phyloP scores from a whole-genome alignment of 2,329 filamentous ascomycete genomes.

The Fusarium secorum region DNA sequence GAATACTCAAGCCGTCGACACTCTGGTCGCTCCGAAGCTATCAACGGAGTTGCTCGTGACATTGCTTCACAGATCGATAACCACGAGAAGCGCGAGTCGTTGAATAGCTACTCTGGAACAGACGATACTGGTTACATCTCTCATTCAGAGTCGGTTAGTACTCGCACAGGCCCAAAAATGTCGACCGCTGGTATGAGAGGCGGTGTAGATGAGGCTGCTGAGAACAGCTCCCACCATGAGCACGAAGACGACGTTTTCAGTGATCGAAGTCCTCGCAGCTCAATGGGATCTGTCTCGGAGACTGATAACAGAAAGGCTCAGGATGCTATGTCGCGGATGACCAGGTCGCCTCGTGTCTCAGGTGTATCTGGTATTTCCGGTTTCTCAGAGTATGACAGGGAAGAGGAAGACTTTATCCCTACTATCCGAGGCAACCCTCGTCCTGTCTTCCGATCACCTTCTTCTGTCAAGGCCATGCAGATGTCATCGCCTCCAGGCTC shows the following conservation, averaged over 20 bases:
- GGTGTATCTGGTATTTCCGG: conserved; percentile 63
- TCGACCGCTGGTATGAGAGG: conserved; percentile 32
- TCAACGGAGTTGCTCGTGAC: conserved; percentile 60
- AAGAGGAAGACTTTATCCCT: conserved; percentile 59
- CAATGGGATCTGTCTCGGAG: conserved; percentile 59
- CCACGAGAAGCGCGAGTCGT: conserved; percentile 39
- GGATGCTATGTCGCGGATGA: conserved; percentile 43
- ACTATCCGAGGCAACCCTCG: conserved; percentile 67
- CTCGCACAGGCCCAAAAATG: conserved; percentile 37
- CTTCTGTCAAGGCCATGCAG: conserved; percentile 74
- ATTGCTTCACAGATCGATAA: conserved; percentile 58
- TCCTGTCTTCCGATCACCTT: conserved; percentile 73
- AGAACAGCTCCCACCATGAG: conserved; percentile 61
- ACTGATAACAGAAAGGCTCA: conserved; percentile 47
- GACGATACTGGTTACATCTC: conserved; percentile 38
- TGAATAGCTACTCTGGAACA: conserved; percentile 36
- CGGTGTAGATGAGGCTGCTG: conserved; percentile 44
- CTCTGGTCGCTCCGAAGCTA: conserved; percentile 59
- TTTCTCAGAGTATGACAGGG: conserved; percentile 57
- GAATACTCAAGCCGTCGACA: conserved; percentile 46
- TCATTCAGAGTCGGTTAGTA: conserved; percentile 38
- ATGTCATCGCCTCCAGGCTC: conserved; percentile 73
- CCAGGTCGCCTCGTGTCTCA: conserved; percentile 56
- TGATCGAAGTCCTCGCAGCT: conserved; percentile 64
- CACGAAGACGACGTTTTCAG: conserved; percentile 67